These are phyloP conservation scores for Nymphaea colorata DNA, from an alignment of 164 flowering plant species.

Conservation along the genomic window DNA sequence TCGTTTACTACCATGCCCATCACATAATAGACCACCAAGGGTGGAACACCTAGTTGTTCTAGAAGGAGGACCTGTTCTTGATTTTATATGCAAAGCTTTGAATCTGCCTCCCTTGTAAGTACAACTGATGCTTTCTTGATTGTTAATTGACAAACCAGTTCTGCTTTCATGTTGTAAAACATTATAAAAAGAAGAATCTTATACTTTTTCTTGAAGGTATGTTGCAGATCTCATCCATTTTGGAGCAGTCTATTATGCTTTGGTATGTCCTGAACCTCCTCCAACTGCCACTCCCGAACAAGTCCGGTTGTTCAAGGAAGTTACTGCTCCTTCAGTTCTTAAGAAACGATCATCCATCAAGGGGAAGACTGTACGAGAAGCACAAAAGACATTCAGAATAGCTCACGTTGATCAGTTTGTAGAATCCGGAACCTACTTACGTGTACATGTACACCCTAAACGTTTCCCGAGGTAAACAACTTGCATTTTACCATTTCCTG, in stretches of 20 bases:
- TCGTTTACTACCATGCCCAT: conserved; percentile 88
- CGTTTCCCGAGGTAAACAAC: conserved; percentile 70
- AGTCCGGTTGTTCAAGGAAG: conserved; percentile 42
- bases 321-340: conserved; percentile 60
- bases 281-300: conserved; percentile 81
- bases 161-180: background rate
- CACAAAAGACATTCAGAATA: conserved; percentile 82
- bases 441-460: conserved; percentile 92
- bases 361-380: conserved; percentile 86
- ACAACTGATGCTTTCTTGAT: background rate
- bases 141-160: too few relatives aligned
- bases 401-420: conserved; percentile 51
- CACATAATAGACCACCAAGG: conserved; percentile 52
- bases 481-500: background rate
- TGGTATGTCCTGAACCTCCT: conserved; percentile 89
- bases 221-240: conserved; percentile 94
- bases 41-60: conserved; percentile 81
- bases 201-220: conserved; percentile 39
- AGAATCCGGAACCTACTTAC: conserved; percentile 83
- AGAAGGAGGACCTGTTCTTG: conserved; percentile 68
- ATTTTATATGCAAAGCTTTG: conserved; percentile 52
- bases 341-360: conserved; percentile 55
- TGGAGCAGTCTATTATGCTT: conserved; percentile 93
- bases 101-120: conserved; percentile 84
- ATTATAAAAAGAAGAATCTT: background rate